Percentiles rank a stretch among this genome's conserved stretches.
Evolutionary conservation across 176 grass and related monocot species (phyloP).

Genomic region (Puccinellia tenuiflora): DNA sequence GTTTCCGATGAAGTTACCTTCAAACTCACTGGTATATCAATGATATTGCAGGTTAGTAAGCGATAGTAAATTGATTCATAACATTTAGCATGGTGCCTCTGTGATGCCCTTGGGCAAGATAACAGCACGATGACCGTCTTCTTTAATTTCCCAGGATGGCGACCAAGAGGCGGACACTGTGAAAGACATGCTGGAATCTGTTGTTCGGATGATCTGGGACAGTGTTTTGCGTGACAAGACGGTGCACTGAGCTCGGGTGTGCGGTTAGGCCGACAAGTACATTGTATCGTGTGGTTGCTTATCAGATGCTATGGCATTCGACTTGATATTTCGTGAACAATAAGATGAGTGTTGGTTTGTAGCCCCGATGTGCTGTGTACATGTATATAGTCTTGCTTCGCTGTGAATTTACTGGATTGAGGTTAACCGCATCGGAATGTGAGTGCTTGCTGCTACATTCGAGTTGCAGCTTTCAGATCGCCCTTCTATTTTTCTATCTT

Average conservation of each 20-base stretch:
- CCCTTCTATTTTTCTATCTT: no score
- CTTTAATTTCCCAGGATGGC: constrained; percentile 11
- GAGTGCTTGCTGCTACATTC: neutral
- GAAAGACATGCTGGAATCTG: constrained; percentile 31
- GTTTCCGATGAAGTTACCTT: constrained; percentile 60
- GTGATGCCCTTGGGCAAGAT: neutral
- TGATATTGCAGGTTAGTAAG: constrained; percentile 48
- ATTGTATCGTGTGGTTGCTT: neutral
- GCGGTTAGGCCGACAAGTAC: neutral
- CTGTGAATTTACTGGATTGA: neutral
- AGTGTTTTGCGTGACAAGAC: constrained; percentile 20
- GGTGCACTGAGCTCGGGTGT: neutral
- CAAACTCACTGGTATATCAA: constrained; percentile 33
- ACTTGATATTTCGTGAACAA: no score
- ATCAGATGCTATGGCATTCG: neutral
- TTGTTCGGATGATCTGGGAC: constrained; percentile 24
- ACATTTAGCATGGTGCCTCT: neutral
- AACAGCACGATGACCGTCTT: no score
- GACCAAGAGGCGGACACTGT: neutral
- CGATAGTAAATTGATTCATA: neutral
- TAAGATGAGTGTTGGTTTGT: neutral
- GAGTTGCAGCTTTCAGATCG: no score
- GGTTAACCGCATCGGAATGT: neutral
- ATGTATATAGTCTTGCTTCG: neutral
- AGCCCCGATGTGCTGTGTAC: neutral